These are phyloP conservation scores for Neoboletus magnificus DNA, from an alignment of 768 basidiomycete species.

Conservation along the genomic window DNA sequence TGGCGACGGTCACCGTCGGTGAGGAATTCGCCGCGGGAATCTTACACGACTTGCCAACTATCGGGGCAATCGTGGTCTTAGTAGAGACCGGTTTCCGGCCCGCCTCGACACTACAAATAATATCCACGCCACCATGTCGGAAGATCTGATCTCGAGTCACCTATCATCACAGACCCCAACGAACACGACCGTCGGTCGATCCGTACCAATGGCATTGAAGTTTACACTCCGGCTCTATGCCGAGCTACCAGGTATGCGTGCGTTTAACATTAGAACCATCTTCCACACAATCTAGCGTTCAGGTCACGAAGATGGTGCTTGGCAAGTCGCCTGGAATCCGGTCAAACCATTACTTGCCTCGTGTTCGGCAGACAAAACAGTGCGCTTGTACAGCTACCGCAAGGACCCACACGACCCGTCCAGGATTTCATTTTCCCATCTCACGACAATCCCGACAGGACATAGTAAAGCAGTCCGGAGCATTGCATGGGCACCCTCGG, in stretches of 20 bases:
- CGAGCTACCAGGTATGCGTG: constrained; percentile 23
- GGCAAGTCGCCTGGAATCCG: constrained; percentile 90
- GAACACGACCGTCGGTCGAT: background rate
- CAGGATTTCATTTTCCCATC: constrained; percentile 40
- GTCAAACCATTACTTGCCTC: constrained; percentile 78
- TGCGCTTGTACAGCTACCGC: constrained; percentile 76
- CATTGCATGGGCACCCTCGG: constrained; percentile 87
- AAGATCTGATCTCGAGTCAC: too few relatives aligned
- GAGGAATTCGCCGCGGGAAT: too few relatives aligned
- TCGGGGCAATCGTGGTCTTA: too few relatives aligned
- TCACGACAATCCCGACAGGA: constrained; percentile 72
- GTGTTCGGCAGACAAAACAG: constrained; percentile 92
- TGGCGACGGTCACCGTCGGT: too few relatives aligned
- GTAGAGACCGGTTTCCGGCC: too few relatives aligned
- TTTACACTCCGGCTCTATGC: constrained; percentile 19
- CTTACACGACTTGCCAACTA: too few relatives aligned
- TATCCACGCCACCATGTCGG: too few relatives aligned
- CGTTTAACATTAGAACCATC: background rate
- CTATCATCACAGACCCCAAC: too few relatives aligned
- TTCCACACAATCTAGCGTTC: background rate
- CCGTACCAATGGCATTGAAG: constrained; percentile 14
- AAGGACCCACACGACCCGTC: constrained; percentile 22
- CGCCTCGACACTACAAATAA: too few relatives aligned
- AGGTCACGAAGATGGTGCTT: constrained; percentile 83
- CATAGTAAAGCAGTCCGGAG: constrained; percentile 87